Evolutionary conservation across 2,329 filamentous ascomycete species (phyloP).

Genomic region (Penicillium thymicola): DNA sequence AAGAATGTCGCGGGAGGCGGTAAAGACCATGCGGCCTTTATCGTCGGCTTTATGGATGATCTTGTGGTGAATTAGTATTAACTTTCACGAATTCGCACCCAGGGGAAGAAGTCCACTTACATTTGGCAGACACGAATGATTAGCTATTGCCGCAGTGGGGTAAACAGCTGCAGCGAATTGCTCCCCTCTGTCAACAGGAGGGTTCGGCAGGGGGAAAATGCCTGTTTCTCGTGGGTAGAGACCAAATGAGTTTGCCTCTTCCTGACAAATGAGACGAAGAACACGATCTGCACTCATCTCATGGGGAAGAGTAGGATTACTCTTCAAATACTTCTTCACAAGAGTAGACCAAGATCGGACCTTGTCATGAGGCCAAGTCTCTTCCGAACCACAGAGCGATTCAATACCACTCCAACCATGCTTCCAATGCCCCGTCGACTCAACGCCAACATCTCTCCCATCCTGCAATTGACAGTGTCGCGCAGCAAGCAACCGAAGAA

Average conservation of each 20-base stretch:
- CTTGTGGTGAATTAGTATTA: conserved; percentile 12
- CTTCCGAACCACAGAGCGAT: conserved; percentile 29
- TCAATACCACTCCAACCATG: conserved; percentile 26
- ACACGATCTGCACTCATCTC: conserved; percentile 15
- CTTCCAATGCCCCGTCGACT: conserved; percentile 7
- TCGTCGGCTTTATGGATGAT: conserved; percentile 32
- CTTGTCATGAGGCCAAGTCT: conserved; percentile 30
- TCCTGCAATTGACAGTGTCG: conserved; percentile 9
- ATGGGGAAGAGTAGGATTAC: conserved; percentile 16
- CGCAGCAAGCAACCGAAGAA: conserved; percentile 30
- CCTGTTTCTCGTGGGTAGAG: conserved; percentile 26
- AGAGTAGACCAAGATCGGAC: conserved; percentile 26
- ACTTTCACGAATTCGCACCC: background rate
- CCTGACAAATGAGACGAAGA: conserved; percentile 25
- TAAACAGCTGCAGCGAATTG: conserved; percentile 26
- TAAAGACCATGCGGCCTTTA: conserved; percentile 31
- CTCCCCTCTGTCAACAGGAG: conserved; percentile 16
- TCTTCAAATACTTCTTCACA: conserved; percentile 32
- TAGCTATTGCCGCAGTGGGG: conserved; percentile 23
- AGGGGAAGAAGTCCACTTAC: conserved; percentile 9
- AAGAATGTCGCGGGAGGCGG: conserved; percentile 27
- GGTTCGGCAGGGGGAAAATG: conserved; percentile 10
- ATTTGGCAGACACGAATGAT: conserved; percentile 26
- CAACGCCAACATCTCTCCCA: too few species aligned
- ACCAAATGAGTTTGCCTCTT: conserved; percentile 28